Evolutionary conservation across 2,329 filamentous ascomycete species (phyloP), one percentile per base, ranked within the genome.

Genomic region (Metarhizium robertsii): DNA sequence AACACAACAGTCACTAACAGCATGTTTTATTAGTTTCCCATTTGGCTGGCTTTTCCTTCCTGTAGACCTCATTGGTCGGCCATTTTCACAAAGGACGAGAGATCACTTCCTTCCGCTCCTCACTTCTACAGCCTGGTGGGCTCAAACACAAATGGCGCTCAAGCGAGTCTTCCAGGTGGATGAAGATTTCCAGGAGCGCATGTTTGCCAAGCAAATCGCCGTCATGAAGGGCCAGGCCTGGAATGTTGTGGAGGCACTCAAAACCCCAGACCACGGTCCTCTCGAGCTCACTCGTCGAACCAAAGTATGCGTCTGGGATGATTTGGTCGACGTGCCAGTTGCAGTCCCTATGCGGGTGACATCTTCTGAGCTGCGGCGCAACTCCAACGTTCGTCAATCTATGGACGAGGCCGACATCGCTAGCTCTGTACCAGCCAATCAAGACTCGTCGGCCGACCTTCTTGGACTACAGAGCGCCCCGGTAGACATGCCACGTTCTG

Each of bases 211-310:
- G 61, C 94, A 99, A 67, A 95, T 99, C 59, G 92, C 94, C 1
- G 94, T 99, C 57, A 96, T 99, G 90, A 99, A 99, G 72, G 94
- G 94, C 11, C 94, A 99, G 68, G 94, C 94, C 0, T 99, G 94
- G 91, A 99, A 99, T 67, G 94, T 99, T 0, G 94, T 99, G 4
- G 94, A 99, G 74, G 96, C 94, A 0, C 79, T 99, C 58, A 99
- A 99, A 70, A 88, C 88, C 18, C 78, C 84, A 0, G 94, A 97
- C 66, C 92, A 97, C 66, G 94, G 94, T 0, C 94, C 94, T 0
- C 76, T 99, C 18, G 94, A 97, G 72, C 81, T 99, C 53, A 97
- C 94, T 4, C 82, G 94, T 60, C 81, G 94, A 61, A 87, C 90
- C 51, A 85, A 92, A 64, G 92, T 99, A 18, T 96, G 91, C 64